Evolutionary conservation across 2,329 filamentous ascomycete species (phyloP).

Genomic region (Xylariaceae sp.): DNA sequence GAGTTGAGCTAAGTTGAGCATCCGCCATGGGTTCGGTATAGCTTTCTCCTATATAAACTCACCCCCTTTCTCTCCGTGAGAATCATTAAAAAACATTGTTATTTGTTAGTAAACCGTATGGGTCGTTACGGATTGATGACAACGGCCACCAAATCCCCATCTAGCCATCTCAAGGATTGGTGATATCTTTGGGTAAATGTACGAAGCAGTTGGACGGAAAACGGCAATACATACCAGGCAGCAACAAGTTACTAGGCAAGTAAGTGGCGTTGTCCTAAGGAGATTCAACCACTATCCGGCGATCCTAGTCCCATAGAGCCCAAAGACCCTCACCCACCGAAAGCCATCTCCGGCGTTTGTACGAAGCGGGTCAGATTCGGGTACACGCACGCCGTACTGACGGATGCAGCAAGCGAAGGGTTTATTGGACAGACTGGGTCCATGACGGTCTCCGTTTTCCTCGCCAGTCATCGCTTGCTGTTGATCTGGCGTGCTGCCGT

Average conservation of each 20-base stretch:
- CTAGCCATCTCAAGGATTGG: too few species aligned
- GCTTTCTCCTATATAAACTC: background rate
- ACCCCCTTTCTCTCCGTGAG: background rate
- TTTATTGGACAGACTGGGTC: conserved; percentile 41
- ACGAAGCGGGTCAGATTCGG: conserved; percentile 37
- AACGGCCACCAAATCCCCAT: too few species aligned
- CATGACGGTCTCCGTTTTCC: background rate
- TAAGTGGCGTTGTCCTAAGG: too few species aligned
- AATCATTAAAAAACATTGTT: too few species aligned
- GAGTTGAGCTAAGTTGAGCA: background rate
- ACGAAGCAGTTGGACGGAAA: too few species aligned
- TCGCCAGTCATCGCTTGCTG: background rate
- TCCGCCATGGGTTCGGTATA: too few species aligned
- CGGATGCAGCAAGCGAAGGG: conserved; percentile 66
- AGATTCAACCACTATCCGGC: conserved; percentile 1
- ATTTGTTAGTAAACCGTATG: too few species aligned
- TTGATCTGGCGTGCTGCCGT: conserved; percentile 13
- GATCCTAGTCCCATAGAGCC: conserved; percentile 61
- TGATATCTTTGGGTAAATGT: too few species aligned
- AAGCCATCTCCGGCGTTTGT: conserved; percentile 41
- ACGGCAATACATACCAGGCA: too few species aligned
- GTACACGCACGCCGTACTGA: conserved; percentile 59
- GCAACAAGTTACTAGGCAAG: too few species aligned
- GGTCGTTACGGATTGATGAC: too few species aligned
- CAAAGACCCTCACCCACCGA: conserved; percentile 59